phyloP scores from a whole-genome alignment of 176 grass and related monocot genomes.

The Phoenix dactylifera region DNA sequence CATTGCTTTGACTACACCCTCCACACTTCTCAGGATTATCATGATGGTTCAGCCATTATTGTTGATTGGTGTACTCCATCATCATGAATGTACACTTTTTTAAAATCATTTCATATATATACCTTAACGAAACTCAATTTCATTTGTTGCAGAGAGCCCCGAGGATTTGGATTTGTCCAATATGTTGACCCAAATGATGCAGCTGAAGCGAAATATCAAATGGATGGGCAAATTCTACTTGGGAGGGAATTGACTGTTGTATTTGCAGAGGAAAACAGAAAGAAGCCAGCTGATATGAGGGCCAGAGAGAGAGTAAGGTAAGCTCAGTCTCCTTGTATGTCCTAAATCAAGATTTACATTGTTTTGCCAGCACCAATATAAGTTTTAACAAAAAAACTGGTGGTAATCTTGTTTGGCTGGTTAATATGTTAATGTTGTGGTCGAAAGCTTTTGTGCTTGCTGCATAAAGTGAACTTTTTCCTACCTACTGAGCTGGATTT shows the following conservation, averaged over 20 bases:
- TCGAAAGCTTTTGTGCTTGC: too few species aligned
- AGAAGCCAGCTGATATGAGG: conserved; percentile 77
- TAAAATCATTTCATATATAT: background rate
- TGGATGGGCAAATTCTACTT: conserved; percentile 77
- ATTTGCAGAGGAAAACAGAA: conserved; percentile 89
- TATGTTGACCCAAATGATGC: conserved; percentile 75
- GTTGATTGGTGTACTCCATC: background rate
- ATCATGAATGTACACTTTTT: background rate
- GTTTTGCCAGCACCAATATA: too few species aligned
- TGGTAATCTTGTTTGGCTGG: too few species aligned
- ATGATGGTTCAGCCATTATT: conserved; percentile 7
- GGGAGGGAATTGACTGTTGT: conserved; percentile 80
- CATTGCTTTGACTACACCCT: background rate
- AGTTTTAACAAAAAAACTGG: too few species aligned
- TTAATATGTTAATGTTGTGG: too few species aligned
- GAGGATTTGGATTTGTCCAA: conserved; percentile 89
- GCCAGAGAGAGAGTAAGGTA: conserved; percentile 54
- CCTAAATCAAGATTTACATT: too few species aligned
- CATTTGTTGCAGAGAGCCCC: conserved; percentile 42
- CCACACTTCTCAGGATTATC: background rate
- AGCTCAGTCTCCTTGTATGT: too few species aligned
- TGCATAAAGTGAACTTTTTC: too few species aligned
- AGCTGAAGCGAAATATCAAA: conserved; percentile 80
- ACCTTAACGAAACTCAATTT: background rate
- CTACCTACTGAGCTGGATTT: too few species aligned